Conservation (phyloP, 441 rosid genomes). For the Aquilaria agallochum region DNA sequence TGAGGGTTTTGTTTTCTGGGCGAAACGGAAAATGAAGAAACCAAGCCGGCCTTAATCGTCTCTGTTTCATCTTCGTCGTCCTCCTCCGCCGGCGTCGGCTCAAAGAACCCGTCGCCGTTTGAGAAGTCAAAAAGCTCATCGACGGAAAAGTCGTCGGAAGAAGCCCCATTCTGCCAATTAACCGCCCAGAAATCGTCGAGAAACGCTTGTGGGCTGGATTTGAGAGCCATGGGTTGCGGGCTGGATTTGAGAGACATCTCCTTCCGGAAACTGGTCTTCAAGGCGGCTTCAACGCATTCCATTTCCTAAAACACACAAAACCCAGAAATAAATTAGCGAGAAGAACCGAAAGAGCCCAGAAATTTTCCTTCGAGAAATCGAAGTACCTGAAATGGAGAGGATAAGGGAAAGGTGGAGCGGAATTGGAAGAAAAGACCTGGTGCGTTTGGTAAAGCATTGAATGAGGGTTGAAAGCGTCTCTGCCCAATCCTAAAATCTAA, state of each 20-base stretch:
- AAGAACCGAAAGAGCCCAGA: slow-evolving; percentile 2
- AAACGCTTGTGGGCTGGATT: slow-evolving; percentile 24
- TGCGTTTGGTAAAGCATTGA: slow-evolving; percentile 80
- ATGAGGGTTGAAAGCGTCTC: slow-evolving; percentile 29
- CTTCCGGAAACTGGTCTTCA: slow-evolving; percentile 42
- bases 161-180: slow-evolving; percentile 31
- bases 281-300: slow-evolving; percentile 62
- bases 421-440: slow-evolving; percentile 29
- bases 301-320: slow-evolving; percentile 31
- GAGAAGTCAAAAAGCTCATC: slow-evolving; percentile 79
- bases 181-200: slow-evolving; percentile 34
- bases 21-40: slow-evolving; percentile 16
- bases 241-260: slow-evolving; percentile 20
- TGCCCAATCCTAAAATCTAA: slow-evolving; percentile 11
- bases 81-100: slow-evolving; percentile 18
- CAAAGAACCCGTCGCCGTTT: slow-evolving; percentile 47
- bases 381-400: slow-evolving; percentile 30
- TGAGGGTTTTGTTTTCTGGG: slow-evolving; percentile 18
- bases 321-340: slow-evolving; percentile 7
- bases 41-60: background rate
- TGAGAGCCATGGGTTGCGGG: slow-evolving; percentile 8
- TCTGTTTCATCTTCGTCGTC: slow-evolving; percentile 17
- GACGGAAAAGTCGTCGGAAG: slow-evolving; percentile 55
- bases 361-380: slow-evolving; percentile 2
- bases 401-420: slow-evolving; percentile 14